These are phyloP conservation scores for Abrus pulchellus DNA, from an alignment of 306 rosid genomes.

Conservation along the genomic window DNA sequence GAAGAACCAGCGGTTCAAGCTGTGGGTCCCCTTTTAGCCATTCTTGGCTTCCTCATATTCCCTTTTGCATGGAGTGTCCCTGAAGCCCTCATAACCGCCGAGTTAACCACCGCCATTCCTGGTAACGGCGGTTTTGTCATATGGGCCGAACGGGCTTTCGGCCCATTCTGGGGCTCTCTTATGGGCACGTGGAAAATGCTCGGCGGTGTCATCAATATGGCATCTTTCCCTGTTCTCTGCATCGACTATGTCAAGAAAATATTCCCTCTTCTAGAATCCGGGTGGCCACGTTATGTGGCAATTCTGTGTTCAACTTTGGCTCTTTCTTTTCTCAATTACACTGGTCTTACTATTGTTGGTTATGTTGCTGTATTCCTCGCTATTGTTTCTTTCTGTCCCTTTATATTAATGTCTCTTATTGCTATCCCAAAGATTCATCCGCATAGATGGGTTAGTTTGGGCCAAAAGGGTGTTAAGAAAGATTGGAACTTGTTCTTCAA, in stretches of 20 bases:
- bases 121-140: constrained; percentile 54
- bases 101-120: constrained; percentile 47
- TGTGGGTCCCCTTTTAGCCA: constrained; percentile 50
- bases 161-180: constrained; percentile 50
- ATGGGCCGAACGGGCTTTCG: constrained; percentile 55
- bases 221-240: constrained; percentile 51
- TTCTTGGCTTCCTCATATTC: constrained; percentile 51
- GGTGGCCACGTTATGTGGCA: constrained; percentile 49
- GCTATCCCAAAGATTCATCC: constrained; percentile 53
- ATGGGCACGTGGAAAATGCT: constrained; percentile 59
- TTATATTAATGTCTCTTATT: constrained; percentile 45
- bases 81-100: constrained; percentile 53
- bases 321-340: constrained; percentile 48
- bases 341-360: constrained; percentile 51
- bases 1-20: constrained; percentile 59
- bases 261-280: constrained; percentile 37
- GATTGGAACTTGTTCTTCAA: constrained; percentile 56
- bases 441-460: constrained; percentile 47
- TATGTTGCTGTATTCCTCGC: constrained; percentile 41
- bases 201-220: constrained; percentile 54
- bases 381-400: constrained; percentile 39
- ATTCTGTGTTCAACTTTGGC: constrained; percentile 24
- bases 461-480: constrained; percentile 48
- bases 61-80: constrained; percentile 58
- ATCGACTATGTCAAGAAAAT: constrained; percentile 45